phyloP scores from a whole-genome alignment of 441 rosid genomes.

The Bocquillonia castaneifolia region DNA sequence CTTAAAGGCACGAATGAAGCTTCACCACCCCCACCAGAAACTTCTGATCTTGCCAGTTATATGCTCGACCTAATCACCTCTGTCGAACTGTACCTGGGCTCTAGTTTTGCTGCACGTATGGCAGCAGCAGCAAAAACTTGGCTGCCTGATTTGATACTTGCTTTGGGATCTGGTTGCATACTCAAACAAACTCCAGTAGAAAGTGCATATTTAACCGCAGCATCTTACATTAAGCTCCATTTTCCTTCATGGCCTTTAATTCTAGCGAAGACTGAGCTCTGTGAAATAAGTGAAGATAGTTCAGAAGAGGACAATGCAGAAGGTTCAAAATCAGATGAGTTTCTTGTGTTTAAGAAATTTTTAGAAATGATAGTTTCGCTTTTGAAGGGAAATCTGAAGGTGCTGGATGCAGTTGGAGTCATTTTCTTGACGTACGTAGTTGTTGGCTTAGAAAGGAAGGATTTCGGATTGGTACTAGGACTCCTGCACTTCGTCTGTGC shows the following conservation, averaged over 20 bases:
- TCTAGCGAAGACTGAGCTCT: conserved; percentile 52
- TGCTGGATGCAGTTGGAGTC: conserved; percentile 59
- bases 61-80: conserved; percentile 53
- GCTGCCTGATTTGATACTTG: conserved; percentile 87
- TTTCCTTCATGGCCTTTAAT: conserved; percentile 64
- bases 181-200: conserved; percentile 35
- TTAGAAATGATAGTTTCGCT: conserved; percentile 37
- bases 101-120: conserved; percentile 46
- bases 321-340: conserved; percentile 30
- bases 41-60: conserved; percentile 51
- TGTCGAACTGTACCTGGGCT: conserved; percentile 47
- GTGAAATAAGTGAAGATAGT: conserved; percentile 30
- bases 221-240: conserved; percentile 37
- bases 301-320: conserved; percentile 39
- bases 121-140: conserved; percentile 58
- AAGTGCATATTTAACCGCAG: conserved; percentile 27
- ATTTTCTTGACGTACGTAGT: conserved; percentile 44
- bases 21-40: conserved; percentile 45
- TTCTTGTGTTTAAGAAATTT: conserved; percentile 42
- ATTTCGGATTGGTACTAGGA: conserved; percentile 53
- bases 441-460: conserved; percentile 54
- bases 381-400: conserved; percentile 38
- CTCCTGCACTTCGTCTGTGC: conserved; percentile 50
- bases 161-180: conserved; percentile 54
- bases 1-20: conserved; percentile 42